These are phyloP conservation scores for Maudiozyma serrabonitensis DNA, from an alignment of 805 yeast genomes.

Conservation along the genomic window DNA sequence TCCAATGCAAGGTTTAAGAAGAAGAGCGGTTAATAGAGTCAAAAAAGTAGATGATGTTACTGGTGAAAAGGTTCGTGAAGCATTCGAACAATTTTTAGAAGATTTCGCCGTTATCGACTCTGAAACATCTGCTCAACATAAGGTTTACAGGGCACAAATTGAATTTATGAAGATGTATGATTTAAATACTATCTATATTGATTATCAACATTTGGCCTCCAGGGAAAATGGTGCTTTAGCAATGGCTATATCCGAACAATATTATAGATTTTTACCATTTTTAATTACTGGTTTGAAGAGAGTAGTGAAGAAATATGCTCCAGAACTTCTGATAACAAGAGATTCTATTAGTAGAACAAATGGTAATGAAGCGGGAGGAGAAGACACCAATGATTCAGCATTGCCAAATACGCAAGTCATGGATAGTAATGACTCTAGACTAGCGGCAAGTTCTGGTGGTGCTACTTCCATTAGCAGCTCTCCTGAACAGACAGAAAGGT, in stretches of 20 bases:
- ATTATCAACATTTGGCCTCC: slow-evolving; percentile 65
- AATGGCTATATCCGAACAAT: slow-evolving; percentile 81
- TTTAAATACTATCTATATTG: slow-evolving; percentile 69
- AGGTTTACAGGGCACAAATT: slow-evolving; percentile 67
- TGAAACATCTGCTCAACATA: slow-evolving; percentile 34
- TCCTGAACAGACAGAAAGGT: slow-evolving; percentile 48
- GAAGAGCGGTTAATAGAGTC: slow-evolving; percentile 56
- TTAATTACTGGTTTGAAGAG: slow-evolving; percentile 64
- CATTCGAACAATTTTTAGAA: slow-evolving; percentile 76
- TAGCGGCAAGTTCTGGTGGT: slow-evolving; percentile 25
- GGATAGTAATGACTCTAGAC: slow-evolving; percentile 15
- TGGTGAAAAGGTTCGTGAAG: slow-evolving; percentile 87
- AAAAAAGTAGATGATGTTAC: slow-evolving; percentile 85
- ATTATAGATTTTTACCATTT: slow-evolving; percentile 85
- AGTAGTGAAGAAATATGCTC: slow-evolving; percentile 66
- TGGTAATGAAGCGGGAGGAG: slow-evolving; percentile 26
- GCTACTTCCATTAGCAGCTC: slow-evolving; percentile 37
- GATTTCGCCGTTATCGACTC: slow-evolving; percentile 40
- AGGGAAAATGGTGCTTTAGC: slow-evolving; percentile 84
- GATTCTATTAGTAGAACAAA: slow-evolving; percentile 20
- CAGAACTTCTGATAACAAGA: slow-evolving; percentile 48
- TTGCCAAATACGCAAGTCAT: slow-evolving; percentile 4
- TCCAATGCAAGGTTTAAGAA: slow-evolving; percentile 30
- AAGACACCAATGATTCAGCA: slow-evolving; percentile 10
- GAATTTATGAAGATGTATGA: slow-evolving; percentile 72